Percentiles rank a stretch among this genome's conserved stretches.
phyloP scores from a whole-genome alignment of 345 rosid genomes.

The Eucalyptus guilfoylei region DNA sequence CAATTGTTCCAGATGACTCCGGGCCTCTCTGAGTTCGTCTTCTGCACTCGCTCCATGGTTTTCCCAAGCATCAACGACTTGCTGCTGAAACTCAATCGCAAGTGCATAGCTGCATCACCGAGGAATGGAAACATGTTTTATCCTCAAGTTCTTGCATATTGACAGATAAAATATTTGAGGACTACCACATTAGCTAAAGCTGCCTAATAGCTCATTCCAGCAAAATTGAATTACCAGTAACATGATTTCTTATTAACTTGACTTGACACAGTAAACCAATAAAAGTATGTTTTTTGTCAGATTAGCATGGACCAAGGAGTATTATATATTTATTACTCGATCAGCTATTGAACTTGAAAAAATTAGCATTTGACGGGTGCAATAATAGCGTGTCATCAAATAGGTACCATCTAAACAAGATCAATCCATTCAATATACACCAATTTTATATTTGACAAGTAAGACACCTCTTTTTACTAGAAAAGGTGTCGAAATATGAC shows the following conservation, averaged over 20 bases:
- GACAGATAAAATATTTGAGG: not conserved
- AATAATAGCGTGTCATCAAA: not conserved
- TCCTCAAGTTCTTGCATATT: not conserved
- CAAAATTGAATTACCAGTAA: not conserved
- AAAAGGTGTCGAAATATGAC: not conserved
- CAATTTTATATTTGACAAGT: not conserved
- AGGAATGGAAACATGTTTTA: not conserved
- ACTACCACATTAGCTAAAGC: not conserved
- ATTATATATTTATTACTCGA: not conserved
- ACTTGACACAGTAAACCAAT: not conserved
- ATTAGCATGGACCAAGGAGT: not conserved
- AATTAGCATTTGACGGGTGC: not conserved
- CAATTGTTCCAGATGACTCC: slow-evolving; percentile 39
- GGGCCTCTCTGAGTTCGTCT: slow-evolving; percentile 61
- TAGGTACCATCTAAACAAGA: not conserved
- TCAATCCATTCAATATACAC: not conserved
- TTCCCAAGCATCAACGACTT: slow-evolving; percentile 69
- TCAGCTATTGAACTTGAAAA: not conserved
- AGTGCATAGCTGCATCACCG: slow-evolving; percentile 51
- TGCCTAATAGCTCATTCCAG: not conserved
- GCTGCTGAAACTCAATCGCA: slow-evolving; percentile 79
- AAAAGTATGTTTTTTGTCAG: not conserved
- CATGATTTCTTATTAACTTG: not conserved
- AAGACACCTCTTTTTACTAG: not conserved
- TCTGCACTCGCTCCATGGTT: slow-evolving; percentile 57